phyloP scores from a whole-genome alignment of 2,329 filamentous ascomycete species.

The Pseudogymnoascus sp. region DNA sequence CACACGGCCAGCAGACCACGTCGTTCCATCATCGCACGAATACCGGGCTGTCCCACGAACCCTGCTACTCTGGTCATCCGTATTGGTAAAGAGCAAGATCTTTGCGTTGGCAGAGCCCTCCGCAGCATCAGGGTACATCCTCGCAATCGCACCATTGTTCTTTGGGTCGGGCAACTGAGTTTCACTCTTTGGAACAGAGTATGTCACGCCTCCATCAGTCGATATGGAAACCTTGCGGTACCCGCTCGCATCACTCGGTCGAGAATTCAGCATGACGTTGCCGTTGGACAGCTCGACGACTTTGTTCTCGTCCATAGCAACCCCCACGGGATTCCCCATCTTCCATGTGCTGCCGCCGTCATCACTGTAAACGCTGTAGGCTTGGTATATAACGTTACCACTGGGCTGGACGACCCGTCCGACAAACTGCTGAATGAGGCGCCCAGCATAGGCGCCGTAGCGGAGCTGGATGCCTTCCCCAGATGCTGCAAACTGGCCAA shows the following conservation, averaged over 20 bases:
- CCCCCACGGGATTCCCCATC: background rate
- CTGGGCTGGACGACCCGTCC: background rate
- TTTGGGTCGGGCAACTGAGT: background rate
- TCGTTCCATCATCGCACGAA: conserved; percentile 3
- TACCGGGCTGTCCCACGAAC: background rate
- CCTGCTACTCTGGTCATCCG: background rate
- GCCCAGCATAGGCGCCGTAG: background rate
- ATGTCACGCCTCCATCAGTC: background rate
- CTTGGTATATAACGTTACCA: background rate
- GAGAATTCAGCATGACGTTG: background rate
- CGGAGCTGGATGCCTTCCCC: background rate
- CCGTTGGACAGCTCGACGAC: conserved; percentile 1
- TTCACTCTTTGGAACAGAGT: background rate
- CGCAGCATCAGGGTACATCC: background rate
- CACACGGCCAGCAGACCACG: background rate
- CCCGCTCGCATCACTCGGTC: background rate
- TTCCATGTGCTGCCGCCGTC: background rate
- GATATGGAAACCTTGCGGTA: background rate
- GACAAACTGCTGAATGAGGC: conserved; percentile 1
- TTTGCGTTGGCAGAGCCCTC: background rate
- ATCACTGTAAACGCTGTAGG: background rate
- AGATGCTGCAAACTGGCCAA: background rate
- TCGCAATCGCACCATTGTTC: background rate
- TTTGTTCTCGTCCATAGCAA: background rate
- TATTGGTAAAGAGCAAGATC: conserved; percentile 2